Base-by-base conservation (phyloP, 768 basidiomycete species). In the Russula sp. region DNA sequence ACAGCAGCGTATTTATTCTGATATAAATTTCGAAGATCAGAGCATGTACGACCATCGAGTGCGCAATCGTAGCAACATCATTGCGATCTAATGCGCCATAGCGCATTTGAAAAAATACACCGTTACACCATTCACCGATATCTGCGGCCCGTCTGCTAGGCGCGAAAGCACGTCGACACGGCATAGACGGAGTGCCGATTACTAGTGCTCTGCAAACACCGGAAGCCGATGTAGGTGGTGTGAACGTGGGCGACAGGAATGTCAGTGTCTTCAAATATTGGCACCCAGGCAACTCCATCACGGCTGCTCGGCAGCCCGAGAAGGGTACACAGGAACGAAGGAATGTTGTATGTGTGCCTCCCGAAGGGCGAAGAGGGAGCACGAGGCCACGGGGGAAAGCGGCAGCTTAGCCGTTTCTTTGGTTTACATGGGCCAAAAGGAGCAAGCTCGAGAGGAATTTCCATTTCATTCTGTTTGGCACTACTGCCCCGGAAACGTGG, bases 371-470 rank as follows among this genome's bases (percentile, higher is more conserved):
- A 22, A 22, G 20, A n/a, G 35, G 14, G 20, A 20, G 51, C 53
- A 42, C 53, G 39, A 41, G 53, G n/a, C 39, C 53, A 54, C 5
- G 53, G 11, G 7, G 11, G 20, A 13, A 49, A 32, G 41, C 41
- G 46, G n/a, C 3, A 39, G 46, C 41, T 29, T 45, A 10, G 35
- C 62, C 62, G 32, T 13, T 39, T 35, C 16, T 32, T n/a, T 54
- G 62, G 62, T 9, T 11, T 57, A 25, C 6, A 18, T 5, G 7
- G 6, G 14, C 57, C 52, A 53, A 49, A 63, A 59, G 62, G 62
- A 59, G 62, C 39, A 63, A 59, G 14, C 43, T 50, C 13, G 41
- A 25, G 41, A 42, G 3, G 56, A 62, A 62, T 34, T 62, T 56
- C 50, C 50, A 62, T 41, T 58, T 39, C 25, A 20, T 34, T 18